Evolutionary conservation across 495 filamentous ascomycete genomes (phyloP), one percentile per base, ranked within the genome.

Genomic region (Aspergillus cavernicola): DNA sequence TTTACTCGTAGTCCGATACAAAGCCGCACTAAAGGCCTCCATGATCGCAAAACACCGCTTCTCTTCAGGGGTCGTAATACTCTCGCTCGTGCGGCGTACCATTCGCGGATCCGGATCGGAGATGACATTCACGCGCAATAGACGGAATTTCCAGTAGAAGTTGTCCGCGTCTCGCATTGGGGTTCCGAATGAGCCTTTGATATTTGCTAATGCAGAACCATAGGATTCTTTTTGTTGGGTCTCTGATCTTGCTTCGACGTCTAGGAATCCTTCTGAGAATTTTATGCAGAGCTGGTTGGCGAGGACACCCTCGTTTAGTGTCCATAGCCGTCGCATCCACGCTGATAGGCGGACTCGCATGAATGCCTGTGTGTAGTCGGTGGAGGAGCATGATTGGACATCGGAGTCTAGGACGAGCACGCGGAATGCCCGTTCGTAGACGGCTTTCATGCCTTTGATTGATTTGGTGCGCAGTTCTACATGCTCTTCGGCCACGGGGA

Each of bases 241-340:
- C 10, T 33, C 28, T 2, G 9, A 32, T 13, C 4, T 1, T 2
- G 10, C 46, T 19, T 49, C n/a, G 4, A 49, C 46, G 23, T 49
- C 46, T n/a, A 49, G 23, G 33, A 49, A 38, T 1, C 46, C 46
- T n/a, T 49, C 33, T 2, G 46, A 32, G 20, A 49, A 49, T 28
- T 39, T 49, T 6, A 49, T 33, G 19, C 26, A 10, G 13, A 49
- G 46, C 16, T 39, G 18, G 23, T 37, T 15, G 0, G 46, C 46
- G 12, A 49, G 35, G 1, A 49, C 46, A 11, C 46, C 46, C 29
- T 49, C 46, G 33, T 49, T 49, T 7, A 49, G 13, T 5, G 46
- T 49, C 46, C 46, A 49, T 4, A 49, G 46, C 3, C 46, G 46
- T 9, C 46, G 46, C 46, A 49, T 49, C 46, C 46, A 49, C 9